These are phyloP conservation scores for Mucuna pruriens DNA, from an alignment of 306 rosid species.

Conservation along the genomic window DNA sequence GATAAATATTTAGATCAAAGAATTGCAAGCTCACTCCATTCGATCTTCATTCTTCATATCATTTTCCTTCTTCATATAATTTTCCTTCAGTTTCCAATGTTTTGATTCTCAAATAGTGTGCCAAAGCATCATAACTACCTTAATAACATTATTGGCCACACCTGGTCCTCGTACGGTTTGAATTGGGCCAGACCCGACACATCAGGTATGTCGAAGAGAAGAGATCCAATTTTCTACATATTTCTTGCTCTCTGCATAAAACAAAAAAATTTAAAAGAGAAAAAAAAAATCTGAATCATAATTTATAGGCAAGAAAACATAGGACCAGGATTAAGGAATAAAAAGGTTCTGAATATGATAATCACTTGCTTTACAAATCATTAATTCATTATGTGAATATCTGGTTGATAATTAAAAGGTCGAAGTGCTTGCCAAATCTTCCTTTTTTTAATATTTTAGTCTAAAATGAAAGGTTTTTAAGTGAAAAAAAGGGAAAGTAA, in stretches of 20 bases:
- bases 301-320: not conserved
- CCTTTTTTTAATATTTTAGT: not conserved
- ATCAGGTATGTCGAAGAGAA: constrained; percentile 63
- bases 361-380: not conserved
- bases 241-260: constrained; percentile 66
- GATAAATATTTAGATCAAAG: constrained; percentile 42
- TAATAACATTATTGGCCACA: constrained; percentile 29
- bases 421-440: not conserved
- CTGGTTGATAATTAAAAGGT: not conserved
- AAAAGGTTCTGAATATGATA: not conserved
- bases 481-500: not conserved
- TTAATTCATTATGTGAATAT: not conserved
- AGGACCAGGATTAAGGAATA: not conserved
- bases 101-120: not conserved
- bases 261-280: constrained; percentile 9
- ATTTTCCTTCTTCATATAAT: not conserved
- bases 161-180: not conserved
- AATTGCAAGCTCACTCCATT: constrained; percentile 34
- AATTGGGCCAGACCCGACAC: not conserved
- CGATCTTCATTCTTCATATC: not conserved
- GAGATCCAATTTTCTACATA: constrained; percentile 70
- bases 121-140: constrained; percentile 19
- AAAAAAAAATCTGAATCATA: not conserved
- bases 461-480: not conserved
- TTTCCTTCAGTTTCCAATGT: not conserved